Evolutionary conservation across 1,284 basidiomycete genomes (phyloP), one percentile per base, ranked within the genome.

Genomic region (Pascua sp.): DNA sequence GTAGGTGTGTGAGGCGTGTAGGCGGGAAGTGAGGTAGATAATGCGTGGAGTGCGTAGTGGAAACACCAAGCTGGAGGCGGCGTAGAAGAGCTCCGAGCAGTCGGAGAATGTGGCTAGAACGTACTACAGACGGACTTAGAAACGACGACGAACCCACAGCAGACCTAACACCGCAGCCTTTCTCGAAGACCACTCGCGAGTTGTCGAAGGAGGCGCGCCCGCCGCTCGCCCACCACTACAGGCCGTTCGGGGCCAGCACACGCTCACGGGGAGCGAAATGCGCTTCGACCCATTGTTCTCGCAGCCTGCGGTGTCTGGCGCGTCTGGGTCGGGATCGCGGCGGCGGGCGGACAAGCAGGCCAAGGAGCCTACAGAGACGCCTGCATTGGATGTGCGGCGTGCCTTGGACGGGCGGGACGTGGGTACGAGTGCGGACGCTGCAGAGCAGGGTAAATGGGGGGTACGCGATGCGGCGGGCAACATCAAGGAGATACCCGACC

Each of bases 151-250:
- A 32, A 32, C 24, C 24, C 24, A 32, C 24, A 32, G 24, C 24
- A 32, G 24, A 7, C 24, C 59, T 61, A 38, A 56, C 47, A 13
- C 24, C 24, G 3, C 36, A 66, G 62, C 55, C 16, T 37, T 67
- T 42, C 57, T 69, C 17, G 59, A 63, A 39, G 61, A 67, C 36
- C 66, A 69, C 16, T 64, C 64, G 1, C 44, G 63, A 8, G 13
- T 62, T 18, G 38, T 56, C 15, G 68, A 67, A 42, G 24, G 24
- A 32, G 24, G 24, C 7, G 24, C 24, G 7, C 24, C 24, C 24
- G 24, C 24, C 24, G 3, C 24, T 32, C 24, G 24, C 7, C 24
- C 24, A 32, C 24, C 24, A 32, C 24, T 32, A 32, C 24, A 32
- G 24, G 24, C 45, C 5, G 11, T 8, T 5, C 43, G 47, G 9